These are phyloP conservation scores for Moesziomyces sp. DNA, from an alignment of 1,284 basidiomycete species.

Conservation along the genomic window DNA sequence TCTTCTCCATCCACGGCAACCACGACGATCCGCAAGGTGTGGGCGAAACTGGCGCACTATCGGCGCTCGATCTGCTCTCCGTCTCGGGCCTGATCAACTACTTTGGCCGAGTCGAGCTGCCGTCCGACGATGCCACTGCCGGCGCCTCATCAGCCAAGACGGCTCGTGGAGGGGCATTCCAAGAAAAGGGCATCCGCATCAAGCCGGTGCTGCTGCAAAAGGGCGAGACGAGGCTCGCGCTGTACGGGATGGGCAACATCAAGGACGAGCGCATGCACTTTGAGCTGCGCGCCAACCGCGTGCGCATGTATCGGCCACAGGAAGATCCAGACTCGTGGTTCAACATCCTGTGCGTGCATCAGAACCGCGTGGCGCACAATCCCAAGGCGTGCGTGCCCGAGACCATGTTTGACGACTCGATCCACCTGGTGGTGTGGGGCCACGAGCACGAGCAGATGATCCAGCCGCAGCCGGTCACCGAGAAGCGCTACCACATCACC, in stretches of 20 bases:
- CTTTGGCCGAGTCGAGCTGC: conserved; percentile 83
- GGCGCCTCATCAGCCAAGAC: conserved; percentile 45
- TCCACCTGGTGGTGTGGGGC: conserved; percentile 95
- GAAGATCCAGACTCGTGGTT: conserved; percentile 86
- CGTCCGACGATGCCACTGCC: conserved; percentile 47
- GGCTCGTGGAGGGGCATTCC: conserved; percentile 71
- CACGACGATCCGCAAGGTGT: conserved; percentile 99
- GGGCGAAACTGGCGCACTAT: conserved; percentile 85
- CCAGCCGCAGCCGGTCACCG: conserved; percentile 86
- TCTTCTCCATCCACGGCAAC: conserved; percentile 99
- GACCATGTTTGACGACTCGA: conserved; percentile 93
- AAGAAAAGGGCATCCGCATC: conserved; percentile 83
- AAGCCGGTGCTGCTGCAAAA: conserved; percentile 89
- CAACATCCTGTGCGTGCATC: conserved; percentile 91
- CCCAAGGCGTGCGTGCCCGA: conserved; percentile 93
- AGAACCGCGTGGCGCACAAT: conserved; percentile 94
- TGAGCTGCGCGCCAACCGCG: conserved; percentile 89
- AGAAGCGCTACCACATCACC: conserved; percentile 88
- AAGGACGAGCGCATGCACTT: conserved; percentile 96
- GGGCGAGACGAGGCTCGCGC: conserved; percentile 82
- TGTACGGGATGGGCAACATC: conserved; percentile 97
- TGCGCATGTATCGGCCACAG: conserved; percentile 92
- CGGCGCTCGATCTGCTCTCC: conserved; percentile 92
- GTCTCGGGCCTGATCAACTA: conserved; percentile 95
- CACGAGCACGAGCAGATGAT: conserved; percentile 99